These are phyloP conservation scores for Tetrahymena elliotti DNA, from an alignment of 73 alveolate genomes.

Conservation along the genomic window DNA sequence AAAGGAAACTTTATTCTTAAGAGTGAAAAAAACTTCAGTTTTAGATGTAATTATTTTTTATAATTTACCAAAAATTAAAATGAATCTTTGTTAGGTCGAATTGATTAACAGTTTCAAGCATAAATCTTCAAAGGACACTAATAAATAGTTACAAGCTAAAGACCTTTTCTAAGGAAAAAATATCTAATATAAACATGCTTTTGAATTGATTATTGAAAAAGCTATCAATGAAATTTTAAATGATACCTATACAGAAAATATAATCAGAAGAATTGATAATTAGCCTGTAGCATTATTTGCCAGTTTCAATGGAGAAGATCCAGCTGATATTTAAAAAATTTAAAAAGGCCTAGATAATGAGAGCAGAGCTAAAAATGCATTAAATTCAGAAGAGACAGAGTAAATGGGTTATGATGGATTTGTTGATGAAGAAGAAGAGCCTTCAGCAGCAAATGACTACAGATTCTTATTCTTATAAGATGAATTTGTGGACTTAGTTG, in stretches of 20 bases:
- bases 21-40: slow-evolving; percentile 28
- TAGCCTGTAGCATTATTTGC: slow-evolving; percentile 45
- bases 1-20: slow-evolving; percentile 27
- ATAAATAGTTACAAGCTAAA: neutral
- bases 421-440: neutral
- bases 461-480: slow-evolving; percentile 55
- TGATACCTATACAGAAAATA: slow-evolving; percentile 48
- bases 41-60: slow-evolving; percentile 23
- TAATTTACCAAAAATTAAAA: too few relatives aligned
- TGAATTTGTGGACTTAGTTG: slow-evolving; percentile 67
- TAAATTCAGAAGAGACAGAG: neutral
- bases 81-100: neutral
- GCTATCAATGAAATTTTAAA: slow-evolving; percentile 61
- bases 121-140: slow-evolving; percentile 4
- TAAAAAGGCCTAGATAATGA: neutral
- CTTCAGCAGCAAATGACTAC: slow-evolving; percentile 11
- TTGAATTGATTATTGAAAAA: slow-evolving; percentile 19
- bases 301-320: neutral
- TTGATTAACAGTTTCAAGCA: neutral
- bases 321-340: neutral
- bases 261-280: slow-evolving; percentile 42
- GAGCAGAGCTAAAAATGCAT: neutral
- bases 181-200: slow-evolving; percentile 19
- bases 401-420: neutral
- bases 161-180: neutral